These are phyloP conservation scores for Elasticomyces elasticus DNA, from an alignment of 495 filamentous ascomycete genomes.

Conservation along the genomic window DNA sequence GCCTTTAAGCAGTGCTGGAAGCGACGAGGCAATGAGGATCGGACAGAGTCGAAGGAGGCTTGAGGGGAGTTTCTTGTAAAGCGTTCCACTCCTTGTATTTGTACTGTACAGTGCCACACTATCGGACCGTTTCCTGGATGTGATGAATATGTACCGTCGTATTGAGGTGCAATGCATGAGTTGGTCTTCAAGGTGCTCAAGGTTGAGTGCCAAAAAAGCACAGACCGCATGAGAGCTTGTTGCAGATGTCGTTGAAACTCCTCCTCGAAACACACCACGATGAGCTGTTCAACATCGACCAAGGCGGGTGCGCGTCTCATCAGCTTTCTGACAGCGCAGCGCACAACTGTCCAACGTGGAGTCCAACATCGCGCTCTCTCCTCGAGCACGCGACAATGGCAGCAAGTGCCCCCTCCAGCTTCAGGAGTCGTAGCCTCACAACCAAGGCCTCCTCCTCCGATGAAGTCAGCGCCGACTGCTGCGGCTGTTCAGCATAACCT, in stretches of 20 bases:
- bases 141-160: background rate
- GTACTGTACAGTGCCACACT: background rate
- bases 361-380: conserved; percentile 1
- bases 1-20: conserved; percentile 90
- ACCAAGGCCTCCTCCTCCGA: background rate
- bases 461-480: background rate
- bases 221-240: too few species aligned
- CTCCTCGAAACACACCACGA: background rate
- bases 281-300: conserved; percentile 4
- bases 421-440: background rate
- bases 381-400: background rate
- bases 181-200: too few species aligned
- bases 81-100: background rate
- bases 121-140: too few species aligned
- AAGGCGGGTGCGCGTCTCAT: conserved; percentile 5
- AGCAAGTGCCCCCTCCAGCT: background rate
- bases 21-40: conserved; percentile 71
- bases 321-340: background rate
- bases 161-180: background rate
- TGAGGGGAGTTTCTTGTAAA: conserved; percentile 8
- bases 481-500: conserved; percentile 3
- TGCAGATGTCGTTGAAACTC: background rate
- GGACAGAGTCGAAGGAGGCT: conserved; percentile 65
- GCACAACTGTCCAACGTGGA: background rate
- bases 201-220: too few species aligned